These are phyloP conservation scores for Scheffersomyces stipitis DNA, from an alignment of 805 yeast genomes.

Conservation along the genomic window DNA sequence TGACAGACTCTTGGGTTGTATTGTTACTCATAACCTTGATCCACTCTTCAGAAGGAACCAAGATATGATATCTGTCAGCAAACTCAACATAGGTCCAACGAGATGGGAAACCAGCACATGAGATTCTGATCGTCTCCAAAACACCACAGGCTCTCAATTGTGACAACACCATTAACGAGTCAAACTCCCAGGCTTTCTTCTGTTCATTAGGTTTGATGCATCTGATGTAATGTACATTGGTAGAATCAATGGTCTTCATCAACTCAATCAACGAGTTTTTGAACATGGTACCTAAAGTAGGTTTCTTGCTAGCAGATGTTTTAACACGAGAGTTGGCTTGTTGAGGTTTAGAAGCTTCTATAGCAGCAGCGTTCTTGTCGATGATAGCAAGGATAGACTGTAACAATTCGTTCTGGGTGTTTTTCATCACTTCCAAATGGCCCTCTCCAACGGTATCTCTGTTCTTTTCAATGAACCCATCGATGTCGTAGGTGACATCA, in stretches of 20 bases:
- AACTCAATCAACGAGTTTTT: slow-evolving; percentile 88
- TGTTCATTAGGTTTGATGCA: slow-evolving; percentile 96
- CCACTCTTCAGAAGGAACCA: slow-evolving; percentile 73
- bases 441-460: slow-evolving; percentile 98
- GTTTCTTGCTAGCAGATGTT: slow-evolving; percentile 64
- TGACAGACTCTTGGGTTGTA: slow-evolving; percentile 55
- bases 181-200: slow-evolving; percentile 94
- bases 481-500: slow-evolving; percentile 88
- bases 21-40: slow-evolving; percentile 52
- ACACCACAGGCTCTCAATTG: slow-evolving; percentile 99
- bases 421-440: slow-evolving; percentile 78
- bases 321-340: slow-evolving; percentile 23
- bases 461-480: slow-evolving; percentile 94
- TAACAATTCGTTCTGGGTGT: slow-evolving; percentile 66
- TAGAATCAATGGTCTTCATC: slow-evolving; percentile 89
- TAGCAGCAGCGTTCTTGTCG: slow-evolving; percentile 56
- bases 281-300: slow-evolving; percentile 93
- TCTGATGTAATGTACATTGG: slow-evolving; percentile 94
- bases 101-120: slow-evolving; percentile 98
- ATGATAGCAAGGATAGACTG: slow-evolving; percentile 62
- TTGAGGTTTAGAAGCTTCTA: slow-evolving; percentile 37
- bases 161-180: slow-evolving; percentile 89
- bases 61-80: slow-evolving; percentile 82
- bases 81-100: slow-evolving; percentile 94
- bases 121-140: slow-evolving; percentile 90